Evolutionary conservation across 805 yeast genomes (phyloP).

Genomic region (Alloascoidea hylecoeti): DNA sequence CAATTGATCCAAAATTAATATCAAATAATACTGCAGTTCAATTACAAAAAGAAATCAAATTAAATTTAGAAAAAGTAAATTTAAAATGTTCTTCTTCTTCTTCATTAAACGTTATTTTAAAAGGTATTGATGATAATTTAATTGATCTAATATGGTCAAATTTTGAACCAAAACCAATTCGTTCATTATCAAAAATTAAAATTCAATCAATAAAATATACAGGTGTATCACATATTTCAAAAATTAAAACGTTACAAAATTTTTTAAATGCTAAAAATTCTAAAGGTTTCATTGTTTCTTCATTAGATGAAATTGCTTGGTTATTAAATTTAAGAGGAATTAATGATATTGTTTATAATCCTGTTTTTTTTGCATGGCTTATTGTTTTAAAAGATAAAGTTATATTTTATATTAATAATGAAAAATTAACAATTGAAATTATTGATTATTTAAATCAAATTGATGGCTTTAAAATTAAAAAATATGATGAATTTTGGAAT

Average conservation of each 20-base stretch:
- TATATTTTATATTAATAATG: conserved; percentile 37
- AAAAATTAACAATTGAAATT: conserved; percentile 24
- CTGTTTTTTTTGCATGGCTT: conserved; percentile 70
- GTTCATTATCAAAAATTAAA: conserved; percentile 35
- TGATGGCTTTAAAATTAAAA: conserved; percentile 31
- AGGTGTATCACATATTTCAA: conserved; percentile 51
- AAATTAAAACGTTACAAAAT: conserved; percentile 29
- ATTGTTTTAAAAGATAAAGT: conserved; percentile 30
- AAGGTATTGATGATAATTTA: conserved; percentile 46
- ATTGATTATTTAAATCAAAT: conserved; percentile 23
- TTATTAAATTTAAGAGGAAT: conserved; percentile 68
- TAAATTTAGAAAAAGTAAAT: conserved; percentile 10
- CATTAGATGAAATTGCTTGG: conserved; percentile 89
- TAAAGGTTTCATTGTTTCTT: conserved; percentile 39
- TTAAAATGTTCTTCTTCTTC: conserved; percentile 12
- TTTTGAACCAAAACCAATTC: conserved; percentile 52
- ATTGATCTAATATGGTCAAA: conserved; percentile 62
- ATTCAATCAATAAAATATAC: conserved; percentile 37
- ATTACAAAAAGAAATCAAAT: conserved; percentile 17
- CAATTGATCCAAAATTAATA: conserved; percentile 74
- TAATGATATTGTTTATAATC: conserved; percentile 68
- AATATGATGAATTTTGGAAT: conserved; percentile 44
- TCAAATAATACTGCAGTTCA: conserved; percentile 30
- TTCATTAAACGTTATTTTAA: conserved; percentile 26
- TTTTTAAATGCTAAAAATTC: conserved; percentile 14